Evolutionary conservation across 2,329 filamentous ascomycete genomes (phyloP).

Genomic region (Pseudocercospora fijiensis): DNA sequence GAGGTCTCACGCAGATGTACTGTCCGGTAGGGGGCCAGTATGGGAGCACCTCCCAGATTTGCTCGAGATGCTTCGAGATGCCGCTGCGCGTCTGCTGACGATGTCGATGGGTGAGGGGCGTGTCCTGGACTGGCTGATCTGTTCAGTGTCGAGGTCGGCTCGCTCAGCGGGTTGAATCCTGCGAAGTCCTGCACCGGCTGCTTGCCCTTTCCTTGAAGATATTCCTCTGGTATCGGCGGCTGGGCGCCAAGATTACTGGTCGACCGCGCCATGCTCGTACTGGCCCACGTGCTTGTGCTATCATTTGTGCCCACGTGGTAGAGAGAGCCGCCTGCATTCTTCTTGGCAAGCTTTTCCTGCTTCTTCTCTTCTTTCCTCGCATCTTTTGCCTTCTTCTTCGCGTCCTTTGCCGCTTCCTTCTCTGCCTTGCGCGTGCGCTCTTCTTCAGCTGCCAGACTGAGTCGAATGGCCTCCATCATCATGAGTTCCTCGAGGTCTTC

Average conservation of each 20-base stretch:
- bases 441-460: slow-evolving; percentile 89
- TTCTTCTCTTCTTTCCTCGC: slow-evolving; percentile 66
- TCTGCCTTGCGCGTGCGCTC: slow-evolving; percentile 84
- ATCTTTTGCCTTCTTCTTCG: slow-evolving; percentile 81
- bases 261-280: slow-evolving; percentile 37
- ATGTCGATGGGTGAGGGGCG: slow-evolving; percentile 32
- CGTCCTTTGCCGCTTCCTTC: slow-evolving; percentile 76
- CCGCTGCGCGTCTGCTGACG: slow-evolving; percentile 42
- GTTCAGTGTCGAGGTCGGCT: slow-evolving; percentile 45
- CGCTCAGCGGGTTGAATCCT: slow-evolving; percentile 45
- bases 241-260: slow-evolving; percentile 55
- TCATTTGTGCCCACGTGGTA: slow-evolving; percentile 38
- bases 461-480: slow-evolving; percentile 93
- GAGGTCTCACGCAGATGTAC: slow-evolving; percentile 72
- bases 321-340: slow-evolving; percentile 60
- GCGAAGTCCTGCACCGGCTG: slow-evolving; percentile 45
- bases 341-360: slow-evolving; percentile 65
- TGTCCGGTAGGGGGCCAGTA: slow-evolving; percentile 29
- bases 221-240: slow-evolving; percentile 39
- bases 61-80: slow-evolving; percentile 49
- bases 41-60: slow-evolving; percentile 40
- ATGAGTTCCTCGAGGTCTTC: slow-evolving; percentile 96
- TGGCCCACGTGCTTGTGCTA: slow-evolving; percentile 37
- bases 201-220: slow-evolving; percentile 49
- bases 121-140: slow-evolving; percentile 30